Base-by-base conservation (phyloP, 495 filamentous ascomycete genomes). In the Hypoxylon crocopeplum region DNA sequence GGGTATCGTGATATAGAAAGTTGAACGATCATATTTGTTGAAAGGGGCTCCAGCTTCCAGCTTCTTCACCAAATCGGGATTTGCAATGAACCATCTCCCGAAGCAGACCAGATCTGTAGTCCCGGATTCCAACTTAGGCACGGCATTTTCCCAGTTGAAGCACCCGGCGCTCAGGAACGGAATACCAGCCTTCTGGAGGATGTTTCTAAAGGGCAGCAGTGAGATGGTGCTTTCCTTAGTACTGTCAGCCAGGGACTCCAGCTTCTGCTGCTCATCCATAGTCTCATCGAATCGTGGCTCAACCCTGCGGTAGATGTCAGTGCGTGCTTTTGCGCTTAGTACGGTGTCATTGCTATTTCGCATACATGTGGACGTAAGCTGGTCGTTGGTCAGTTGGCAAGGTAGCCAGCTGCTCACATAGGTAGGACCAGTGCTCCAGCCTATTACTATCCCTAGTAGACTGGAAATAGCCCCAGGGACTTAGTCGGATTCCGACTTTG, bases 1-100 rank as follows among this genome's bases (percentile, higher is more conserved):
- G 2, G 77, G 68, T 33, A 75, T 72, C 0, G 67, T 72, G 6
- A 66, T 7, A 61, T 90, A 90, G 62, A 91, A 89, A 0, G 75
- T 79, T 0, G 77, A 71, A 0, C 86, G 71, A 48, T 88, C 69
- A 68, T 88, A 88, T 19, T 64, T 56, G n/a, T 64, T 73, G 17
- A 90, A 69, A 8, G 73, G 67, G 25, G 87, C 70, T 0, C 82
- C 82, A 20, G 84, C 66, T 69, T 77, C 64, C 5, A 91, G 56
- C 57, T 81, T 76, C 63, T 80, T 86, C 3, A 79, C 74, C 61
- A 91, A 67, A 69, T 92, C 88, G 6, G 88, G 88, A 56, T 87
- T 91, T 27, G 85, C 67, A 27, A 87, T 86, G 53, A 84, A 92
- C 27, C 70, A 78, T 39, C 84, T 67, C 3, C 86, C 87, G 67